Percentiles rank a stretch among this genome's conserved stretches.
Conservation (phyloP, 305 asterid genomes). For the Euphrasia arctica region DNA sequence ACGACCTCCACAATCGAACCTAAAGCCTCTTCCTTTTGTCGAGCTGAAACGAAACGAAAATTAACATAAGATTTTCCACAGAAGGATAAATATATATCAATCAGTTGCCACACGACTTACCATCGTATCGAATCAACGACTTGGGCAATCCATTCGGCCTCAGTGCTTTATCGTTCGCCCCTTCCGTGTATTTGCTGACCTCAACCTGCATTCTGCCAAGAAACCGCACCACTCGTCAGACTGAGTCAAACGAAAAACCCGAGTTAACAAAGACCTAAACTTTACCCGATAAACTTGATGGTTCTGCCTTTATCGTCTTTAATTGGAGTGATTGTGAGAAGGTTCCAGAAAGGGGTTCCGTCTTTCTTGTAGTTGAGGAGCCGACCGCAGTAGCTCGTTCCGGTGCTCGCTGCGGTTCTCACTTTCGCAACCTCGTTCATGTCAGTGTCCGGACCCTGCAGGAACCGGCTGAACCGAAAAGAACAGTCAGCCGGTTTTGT, state of each 20-base stretch:
- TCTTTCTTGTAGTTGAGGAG: constrained; percentile 93
- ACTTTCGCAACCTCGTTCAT: constrained; percentile 83
- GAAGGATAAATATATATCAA: constrained; percentile 6
- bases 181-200: constrained; percentile 99
- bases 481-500: not conserved
- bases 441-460: constrained; percentile 96
- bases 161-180: constrained; percentile 65
- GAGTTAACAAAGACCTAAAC: too few relatives aligned
- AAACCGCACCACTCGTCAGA: not conserved
- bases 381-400: constrained; percentile 94
- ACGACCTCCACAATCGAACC: constrained; percentile 86
- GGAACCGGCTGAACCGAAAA: constrained; percentile 79
- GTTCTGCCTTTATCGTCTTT: constrained; percentile 80
- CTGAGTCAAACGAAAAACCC: not conserved
- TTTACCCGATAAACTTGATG: constrained; percentile 89
- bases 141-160: constrained; percentile 95
- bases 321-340: constrained; percentile 85
- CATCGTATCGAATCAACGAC: constrained; percentile 95
- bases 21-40: constrained; percentile 91
- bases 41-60: constrained; percentile 55
- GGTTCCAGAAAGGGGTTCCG: constrained; percentile 98
- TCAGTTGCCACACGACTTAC: constrained; percentile 35
- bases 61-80: constrained; percentile 23
- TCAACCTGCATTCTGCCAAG: constrained; percentile 97
- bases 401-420: constrained; percentile 60